Percentiles rank a stretch among this genome's conserved stretches.
Conservation (phyloP, 2,329 filamentous ascomycete species). For the Acrodontium crateriforme region DNA sequence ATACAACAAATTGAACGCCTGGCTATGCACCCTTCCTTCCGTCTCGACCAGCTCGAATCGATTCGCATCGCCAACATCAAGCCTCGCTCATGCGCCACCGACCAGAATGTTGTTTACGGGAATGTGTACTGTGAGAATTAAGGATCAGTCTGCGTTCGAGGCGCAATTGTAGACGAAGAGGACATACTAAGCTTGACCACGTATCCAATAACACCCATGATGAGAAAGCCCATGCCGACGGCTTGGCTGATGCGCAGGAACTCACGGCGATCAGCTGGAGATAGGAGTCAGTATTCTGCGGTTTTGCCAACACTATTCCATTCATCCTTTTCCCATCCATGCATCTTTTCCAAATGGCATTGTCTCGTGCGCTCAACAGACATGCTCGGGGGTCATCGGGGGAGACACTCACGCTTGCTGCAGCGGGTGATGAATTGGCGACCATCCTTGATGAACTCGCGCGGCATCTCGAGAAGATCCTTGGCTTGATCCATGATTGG, state of each 20-base stretch:
- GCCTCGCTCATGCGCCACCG: constrained; percentile 51
- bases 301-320: background rate
- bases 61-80: too few species aligned
- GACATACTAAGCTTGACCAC: constrained; percentile 53
- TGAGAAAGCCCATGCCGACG: constrained; percentile 54
- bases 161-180: background rate
- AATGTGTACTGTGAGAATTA: constrained; percentile 42
- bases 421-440: constrained; percentile 36
- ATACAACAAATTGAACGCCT: too few species aligned
- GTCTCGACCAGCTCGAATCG: too few species aligned
- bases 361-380: background rate
- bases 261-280: constrained; percentile 41
- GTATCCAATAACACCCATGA: constrained; percentile 59
- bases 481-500: constrained; percentile 46
- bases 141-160: background rate
- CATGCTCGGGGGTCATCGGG: background rate
- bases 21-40: too few species aligned
- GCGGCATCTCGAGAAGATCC: constrained; percentile 55
- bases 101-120: constrained; percentile 59
- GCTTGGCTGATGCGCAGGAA: constrained; percentile 49
- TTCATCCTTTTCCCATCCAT: background rate
- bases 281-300: background rate
- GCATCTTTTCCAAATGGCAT: background rate
- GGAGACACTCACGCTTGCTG: constrained; percentile 29
- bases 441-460: constrained; percentile 46